These are phyloP conservation scores for Penicillium palitans DNA, from an alignment of 2,329 filamentous ascomycete species.

Conservation along the genomic window DNA sequence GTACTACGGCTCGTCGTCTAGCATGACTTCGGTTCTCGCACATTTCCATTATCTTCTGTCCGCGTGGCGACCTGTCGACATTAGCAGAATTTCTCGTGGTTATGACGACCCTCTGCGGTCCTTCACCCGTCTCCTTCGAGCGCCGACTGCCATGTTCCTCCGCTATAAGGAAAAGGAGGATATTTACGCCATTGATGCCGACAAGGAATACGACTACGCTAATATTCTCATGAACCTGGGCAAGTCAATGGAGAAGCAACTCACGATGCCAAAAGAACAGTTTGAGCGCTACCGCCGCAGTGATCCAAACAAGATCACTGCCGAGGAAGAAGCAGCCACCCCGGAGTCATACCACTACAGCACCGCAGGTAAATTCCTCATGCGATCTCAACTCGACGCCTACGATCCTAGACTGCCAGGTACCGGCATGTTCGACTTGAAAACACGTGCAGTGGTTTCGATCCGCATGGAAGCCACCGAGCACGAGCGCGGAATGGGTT, in stretches of 20 bases:
- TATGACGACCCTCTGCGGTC: conserved; percentile 63
- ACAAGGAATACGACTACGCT: conserved; percentile 83
- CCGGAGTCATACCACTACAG: conserved; percentile 87
- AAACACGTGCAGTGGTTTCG: conserved; percentile 87
- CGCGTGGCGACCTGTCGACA: conserved; percentile 72
- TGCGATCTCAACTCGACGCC: conserved; percentile 93
- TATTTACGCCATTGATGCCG: conserved; percentile 89
- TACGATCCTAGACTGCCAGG: conserved; percentile 83
- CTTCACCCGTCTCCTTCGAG: conserved; percentile 71
- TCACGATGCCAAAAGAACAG: conserved; percentile 77
- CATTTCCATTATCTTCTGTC: conserved; percentile 95
- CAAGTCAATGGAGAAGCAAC: conserved; percentile 93
- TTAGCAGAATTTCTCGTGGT: conserved; percentile 63
- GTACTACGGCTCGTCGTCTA: conserved; percentile 94
- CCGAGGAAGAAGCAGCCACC: conserved; percentile 67
- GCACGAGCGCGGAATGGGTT: conserved; percentile 74
- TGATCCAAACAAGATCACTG: conserved; percentile 65
- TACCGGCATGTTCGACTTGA: conserved; percentile 92
- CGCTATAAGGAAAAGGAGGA: conserved; percentile 80
- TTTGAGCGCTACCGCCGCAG: conserved; percentile 80
- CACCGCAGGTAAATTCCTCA: conserved; percentile 80
- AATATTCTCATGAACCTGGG: conserved; percentile 90
- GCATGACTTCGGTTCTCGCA: conserved; percentile 82
- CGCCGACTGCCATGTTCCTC: conserved; percentile 78
- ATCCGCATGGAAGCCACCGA: conserved; percentile 82